Evolutionary conservation across 345 rosid genomes (phyloP), one percentile per base, ranked within the genome.

Genomic region (Eucalyptus microcorys): DNA sequence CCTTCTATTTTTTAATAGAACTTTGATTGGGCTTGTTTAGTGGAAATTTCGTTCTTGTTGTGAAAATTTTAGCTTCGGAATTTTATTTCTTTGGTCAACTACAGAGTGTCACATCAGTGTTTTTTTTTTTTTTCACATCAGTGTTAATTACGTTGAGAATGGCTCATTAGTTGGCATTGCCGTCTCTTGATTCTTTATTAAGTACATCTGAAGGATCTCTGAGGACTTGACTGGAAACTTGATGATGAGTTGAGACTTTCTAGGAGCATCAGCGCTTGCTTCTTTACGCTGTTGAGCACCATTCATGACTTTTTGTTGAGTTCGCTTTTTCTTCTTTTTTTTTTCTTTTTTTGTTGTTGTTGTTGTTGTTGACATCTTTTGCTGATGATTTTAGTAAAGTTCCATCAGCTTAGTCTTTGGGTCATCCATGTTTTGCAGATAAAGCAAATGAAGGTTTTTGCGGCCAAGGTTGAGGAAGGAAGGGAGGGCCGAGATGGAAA

Each of bases 391-490:
- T 76, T 37, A 17, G 8, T 76, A 21, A 76, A 10, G 27, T 76
- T 40, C 47, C 47, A 34, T 76, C 27, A 11, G 83, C 27, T 76
- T 7, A 81, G 26, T 43, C 45, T 55, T 21, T 43, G 17, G n/a
- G 24, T 37, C 59, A 6, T 49, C 50, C 45, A 12, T 22, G 40
- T 47, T 88, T 43, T 49, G 40, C 83, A 50, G 30, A 26, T 32
- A 71, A 53, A 68, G 85, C 91, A 84, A 88, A 95, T 95, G 98
- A 94, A 94, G 96, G 64, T 87, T 66, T 98, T 98, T 87, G 90
- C 98, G 21, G 97, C 89, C 83, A 89, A 94, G 90, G 98, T 96
- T 27, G 97, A 94, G 92, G 98, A 95, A 55, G 99, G 97, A 61
- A 95, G 87, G 57, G 94, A 94, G 91, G 99, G 98, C 32, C 87